A percentile compares a stretch with the other conserved stretches of the same genome.
These are phyloP conservation scores for Achlya hypogyna DNA, from an alignment of 352 stramenopile genomes.

Conservation along the genomic window DNA sequence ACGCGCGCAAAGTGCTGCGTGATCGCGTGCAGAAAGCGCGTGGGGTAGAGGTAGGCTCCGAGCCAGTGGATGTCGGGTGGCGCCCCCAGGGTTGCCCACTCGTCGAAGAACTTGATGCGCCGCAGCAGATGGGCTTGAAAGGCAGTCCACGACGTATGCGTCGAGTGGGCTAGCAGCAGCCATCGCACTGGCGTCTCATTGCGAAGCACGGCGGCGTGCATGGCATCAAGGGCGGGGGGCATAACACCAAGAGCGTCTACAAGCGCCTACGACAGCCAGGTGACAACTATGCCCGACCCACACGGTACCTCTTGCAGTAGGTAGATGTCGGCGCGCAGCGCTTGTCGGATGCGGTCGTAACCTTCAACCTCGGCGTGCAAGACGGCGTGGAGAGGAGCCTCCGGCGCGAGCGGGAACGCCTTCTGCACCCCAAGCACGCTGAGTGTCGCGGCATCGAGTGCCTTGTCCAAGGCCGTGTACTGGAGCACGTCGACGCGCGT, in stretches of 20 bases:
- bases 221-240: neutral
- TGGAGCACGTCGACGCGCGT: slow-evolving; percentile 3
- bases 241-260: neutral
- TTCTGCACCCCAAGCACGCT: neutral
- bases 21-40: neutral
- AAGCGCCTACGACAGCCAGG: neutral
- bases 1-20: neutral
- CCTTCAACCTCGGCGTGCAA: neutral
- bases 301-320: neutral
- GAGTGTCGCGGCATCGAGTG: neutral
- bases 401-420: neutral
- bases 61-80: slow-evolving; percentile 18
- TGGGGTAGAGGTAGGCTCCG: slow-evolving; percentile 11
- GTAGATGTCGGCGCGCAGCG: neutral
- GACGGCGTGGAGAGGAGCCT: neutral
- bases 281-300: neutral
- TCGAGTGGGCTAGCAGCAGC: neutral
- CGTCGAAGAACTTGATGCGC: slow-evolving; percentile 33
- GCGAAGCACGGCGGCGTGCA: slow-evolving; percentile 11
- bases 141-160: slow-evolving; percentile 21
- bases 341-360: neutral
- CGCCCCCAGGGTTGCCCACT: slow-evolving; percentile 25
- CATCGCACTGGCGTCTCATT: slow-evolving; percentile 6
- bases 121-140: slow-evolving; percentile 33
- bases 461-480: slow-evolving; percentile 11